Percentiles rank a stretch among this genome's conserved stretches.
These are phyloP conservation scores for Malus hybrid DNA, from an alignment of 331 rosid genomes.

Conservation along the genomic window DNA sequence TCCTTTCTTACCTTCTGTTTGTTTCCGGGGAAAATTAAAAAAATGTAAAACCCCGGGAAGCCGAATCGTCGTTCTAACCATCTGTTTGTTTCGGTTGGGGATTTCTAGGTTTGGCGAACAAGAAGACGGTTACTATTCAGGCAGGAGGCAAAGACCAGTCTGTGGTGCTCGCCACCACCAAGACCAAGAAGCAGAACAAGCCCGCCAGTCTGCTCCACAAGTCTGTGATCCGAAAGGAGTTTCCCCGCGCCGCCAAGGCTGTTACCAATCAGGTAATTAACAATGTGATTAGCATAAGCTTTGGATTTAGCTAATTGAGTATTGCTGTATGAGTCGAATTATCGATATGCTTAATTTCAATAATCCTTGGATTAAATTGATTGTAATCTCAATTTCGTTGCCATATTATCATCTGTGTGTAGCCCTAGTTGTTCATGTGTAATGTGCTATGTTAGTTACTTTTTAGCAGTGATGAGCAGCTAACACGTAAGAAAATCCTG, in stretches of 20 bases:
- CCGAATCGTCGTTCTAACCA: background rate
- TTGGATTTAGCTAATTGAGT: too few relatives aligned
- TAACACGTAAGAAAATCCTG: conserved; percentile 21
- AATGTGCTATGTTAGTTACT: background rate
- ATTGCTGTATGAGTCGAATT: background rate
- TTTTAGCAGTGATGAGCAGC: conserved; percentile 23
- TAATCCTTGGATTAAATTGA: background rate
- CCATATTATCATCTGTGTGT: too few relatives aligned
- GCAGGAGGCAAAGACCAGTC: conserved; percentile 58
- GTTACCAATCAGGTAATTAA: conserved; percentile 70
- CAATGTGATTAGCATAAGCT: background rate
- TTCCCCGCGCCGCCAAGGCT: conserved; percentile 72
- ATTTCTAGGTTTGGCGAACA: conserved; percentile 79
- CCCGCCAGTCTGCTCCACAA: conserved; percentile 71
- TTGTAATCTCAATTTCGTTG: background rate
- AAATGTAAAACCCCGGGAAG: background rate
- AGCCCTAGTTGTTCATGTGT: background rate
- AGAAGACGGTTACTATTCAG: conserved; percentile 85
- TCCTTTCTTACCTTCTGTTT: background rate
- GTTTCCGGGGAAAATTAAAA: background rate
- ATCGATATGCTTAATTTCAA: background rate
- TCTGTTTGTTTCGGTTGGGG: too few relatives aligned
- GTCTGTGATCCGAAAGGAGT: conserved; percentile 86
- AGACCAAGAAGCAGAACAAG: conserved; percentile 86
- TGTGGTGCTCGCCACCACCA: conserved; percentile 74